phyloP scores from a whole-genome alignment of 1,139 yeast genomes.

The Pichia sp. region DNA sequence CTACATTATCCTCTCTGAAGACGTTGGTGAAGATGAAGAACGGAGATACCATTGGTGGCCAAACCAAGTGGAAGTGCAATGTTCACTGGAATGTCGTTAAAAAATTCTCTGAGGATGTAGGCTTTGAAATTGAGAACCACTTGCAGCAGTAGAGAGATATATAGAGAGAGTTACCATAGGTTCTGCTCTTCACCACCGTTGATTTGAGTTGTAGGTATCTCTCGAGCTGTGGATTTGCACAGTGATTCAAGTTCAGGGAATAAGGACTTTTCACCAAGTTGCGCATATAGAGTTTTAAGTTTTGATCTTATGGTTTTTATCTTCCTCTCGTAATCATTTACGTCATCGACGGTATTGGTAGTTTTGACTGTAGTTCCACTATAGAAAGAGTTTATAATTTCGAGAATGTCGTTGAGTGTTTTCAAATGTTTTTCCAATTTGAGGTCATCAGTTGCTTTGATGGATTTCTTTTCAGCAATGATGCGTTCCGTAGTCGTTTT shows the following conservation, averaged over 20 bases:
- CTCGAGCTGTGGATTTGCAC: conserved; percentile 19
- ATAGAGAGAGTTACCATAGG: conserved; percentile 19
- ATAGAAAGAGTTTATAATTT: conserved; percentile 13
- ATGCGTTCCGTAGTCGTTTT: conserved; percentile 33
- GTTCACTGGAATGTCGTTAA: conserved; percentile 41
- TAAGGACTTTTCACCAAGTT: conserved; percentile 17
- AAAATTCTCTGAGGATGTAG: conserved; percentile 36
- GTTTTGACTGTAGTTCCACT: conserved; percentile 12
- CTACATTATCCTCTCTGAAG: conserved; percentile 45
- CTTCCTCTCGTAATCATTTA: conserved; percentile 19
- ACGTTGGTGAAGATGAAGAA: conserved; percentile 31
- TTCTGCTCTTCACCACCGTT: conserved; percentile 20
- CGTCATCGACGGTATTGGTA: conserved; percentile 21
- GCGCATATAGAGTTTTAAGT: conserved; percentile 18
- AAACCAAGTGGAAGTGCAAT: conserved; percentile 48
- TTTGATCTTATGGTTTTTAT: conserved; percentile 21
- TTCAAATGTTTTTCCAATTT: conserved; percentile 1
- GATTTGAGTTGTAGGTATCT: conserved; percentile 18
- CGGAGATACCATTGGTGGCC: conserved; percentile 45
- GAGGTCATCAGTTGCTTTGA: not conserved
- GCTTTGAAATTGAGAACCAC: conserved; percentile 42
- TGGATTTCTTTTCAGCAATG: conserved; percentile 14
- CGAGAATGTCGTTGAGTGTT: conserved; percentile 7
- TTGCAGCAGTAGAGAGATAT: conserved; percentile 23
- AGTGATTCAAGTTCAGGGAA: conserved; percentile 18